A percentile compares a stretch with the other conserved stretches of the same genome.
These are phyloP conservation scores for Didymella segeticola DNA, from an alignment of 2,329 filamentous ascomycete genomes.

Conservation along the genomic window DNA sequence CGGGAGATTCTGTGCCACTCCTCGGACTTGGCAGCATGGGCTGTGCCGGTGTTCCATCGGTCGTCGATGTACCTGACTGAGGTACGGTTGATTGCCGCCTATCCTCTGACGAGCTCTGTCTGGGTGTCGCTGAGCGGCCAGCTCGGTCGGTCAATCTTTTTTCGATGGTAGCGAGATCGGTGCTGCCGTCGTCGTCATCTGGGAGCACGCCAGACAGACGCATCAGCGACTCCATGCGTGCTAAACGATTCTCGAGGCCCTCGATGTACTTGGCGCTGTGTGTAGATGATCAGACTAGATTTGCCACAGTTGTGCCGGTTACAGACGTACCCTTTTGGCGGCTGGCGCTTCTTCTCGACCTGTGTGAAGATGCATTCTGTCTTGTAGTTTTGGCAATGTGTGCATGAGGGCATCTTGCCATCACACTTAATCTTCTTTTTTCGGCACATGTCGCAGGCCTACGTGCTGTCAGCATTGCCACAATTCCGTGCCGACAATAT, in stretches of 20 bases:
- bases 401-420: constrained; percentile 91
- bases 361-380: constrained; percentile 97
- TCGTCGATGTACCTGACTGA: constrained; percentile 40
- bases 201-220: constrained; percentile 84
- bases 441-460: constrained; percentile 96
- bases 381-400: constrained; percentile 97
- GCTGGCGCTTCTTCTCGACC: constrained; percentile 97
- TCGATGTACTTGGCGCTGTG: constrained; percentile 94
- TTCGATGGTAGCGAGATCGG: constrained; percentile 87
- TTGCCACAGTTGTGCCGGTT: background rate
- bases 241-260: constrained; percentile 89
- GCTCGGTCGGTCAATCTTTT: constrained; percentile 68
- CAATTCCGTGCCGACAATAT: constrained; percentile 9
- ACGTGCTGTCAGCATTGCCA: constrained; percentile 32
- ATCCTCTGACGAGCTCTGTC: constrained; percentile 40
- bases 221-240: constrained; percentile 93
- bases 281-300: constrained; percentile 4
- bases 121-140: constrained; percentile 31
- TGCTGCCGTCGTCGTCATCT: constrained; percentile 84
- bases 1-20: constrained; percentile 60
- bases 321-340: constrained; percentile 80
- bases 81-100: constrained; percentile 42
- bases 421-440: constrained; percentile 98
- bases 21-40: constrained; percentile 58
- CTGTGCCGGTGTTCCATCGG: constrained; percentile 52